Conservation (phyloP, 2,329 filamentous ascomycete genomes). For the Penicillium verrucosum region DNA sequence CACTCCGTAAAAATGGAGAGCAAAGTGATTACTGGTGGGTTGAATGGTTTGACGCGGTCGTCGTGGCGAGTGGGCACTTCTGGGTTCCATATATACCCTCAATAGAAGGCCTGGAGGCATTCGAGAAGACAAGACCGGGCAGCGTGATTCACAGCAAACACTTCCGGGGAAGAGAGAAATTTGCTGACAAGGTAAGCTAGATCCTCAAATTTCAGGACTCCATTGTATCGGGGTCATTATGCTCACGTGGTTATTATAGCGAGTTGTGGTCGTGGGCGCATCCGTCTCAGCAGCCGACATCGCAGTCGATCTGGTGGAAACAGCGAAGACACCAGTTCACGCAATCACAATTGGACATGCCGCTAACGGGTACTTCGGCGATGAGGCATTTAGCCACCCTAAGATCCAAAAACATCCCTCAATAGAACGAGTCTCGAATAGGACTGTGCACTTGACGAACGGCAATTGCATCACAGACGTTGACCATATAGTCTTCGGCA, state of each 20-base stretch:
- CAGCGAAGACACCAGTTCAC: background rate
- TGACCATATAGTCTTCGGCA: background rate
- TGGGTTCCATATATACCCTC: background rate
- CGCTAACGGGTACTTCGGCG: background rate
- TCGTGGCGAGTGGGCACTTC: constrained; percentile 1
- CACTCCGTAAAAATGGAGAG: background rate
- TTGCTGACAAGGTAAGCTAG: background rate
- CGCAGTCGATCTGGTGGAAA: background rate
- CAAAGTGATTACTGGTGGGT: background rate
- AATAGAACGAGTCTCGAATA: background rate
- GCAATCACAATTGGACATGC: background rate
- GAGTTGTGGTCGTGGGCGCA: background rate
- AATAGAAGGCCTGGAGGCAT: background rate
- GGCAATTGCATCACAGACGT: background rate
- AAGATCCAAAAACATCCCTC: background rate
- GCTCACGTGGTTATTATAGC: background rate
- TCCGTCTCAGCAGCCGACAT: background rate
- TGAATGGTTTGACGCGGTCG: background rate
- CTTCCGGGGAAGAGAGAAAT: background rate
- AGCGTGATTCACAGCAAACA: constrained; percentile 1
- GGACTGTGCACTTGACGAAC: background rate
- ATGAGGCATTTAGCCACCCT: background rate
- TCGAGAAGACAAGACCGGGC: background rate
- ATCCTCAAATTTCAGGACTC: too few relatives aligned
- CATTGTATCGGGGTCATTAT: background rate